Base-by-base conservation (phyloP, 2,329 filamentous ascomycete species). In the Ceratocystis variospora region DNA sequence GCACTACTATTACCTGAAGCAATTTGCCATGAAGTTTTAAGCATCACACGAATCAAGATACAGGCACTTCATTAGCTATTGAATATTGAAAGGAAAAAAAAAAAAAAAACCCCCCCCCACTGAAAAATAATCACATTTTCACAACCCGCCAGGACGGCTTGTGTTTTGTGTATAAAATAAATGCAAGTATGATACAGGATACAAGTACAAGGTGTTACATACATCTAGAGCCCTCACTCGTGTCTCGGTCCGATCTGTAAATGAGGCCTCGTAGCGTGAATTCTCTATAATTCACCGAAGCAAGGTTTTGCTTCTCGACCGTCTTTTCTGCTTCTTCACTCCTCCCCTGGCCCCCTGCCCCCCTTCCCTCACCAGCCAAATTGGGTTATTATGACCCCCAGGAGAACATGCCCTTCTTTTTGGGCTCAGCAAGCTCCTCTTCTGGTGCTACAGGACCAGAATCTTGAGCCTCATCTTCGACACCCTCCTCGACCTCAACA, bases 1-100 rank as follows among this genome's bases (percentile, higher is more conserved):
- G 63, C 81, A 90, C 73, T 94, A 94, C 74, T 87, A 93, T 75
- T 90, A 92, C 73, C 77, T 94, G 75, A 92, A 88, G 81, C 81
- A 84, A 71, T 94, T 90, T 76, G 85, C 85, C 68, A 79, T 90
- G 72, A 82, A 83, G 75, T 77, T 83, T 69, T 84, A 75, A 45
- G 66, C 59, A 66, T 66, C 63, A 46, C 19, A 12, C 19, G 28
- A 61, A 46, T 44, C 17, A 28, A 25, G 15, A 57, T 45, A 22
- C 15, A 25, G 17, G 48, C 12, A 64, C 15, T 37, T 7, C 15
- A 6, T 22, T 50, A 10, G 48, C n/a, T 25, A 46, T 46, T 46
- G 37, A 19, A 57, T 41, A 57, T 55, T 50, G 7, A 37, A 63
- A 6, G 17, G 25, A 22, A 10, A 37, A 55, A 17, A 57, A 22